Evolutionary conservation across 495 filamentous ascomycete species (phyloP), one percentile per base, ranked within the genome.

Genomic region (Hypoxylon trugodes): DNA sequence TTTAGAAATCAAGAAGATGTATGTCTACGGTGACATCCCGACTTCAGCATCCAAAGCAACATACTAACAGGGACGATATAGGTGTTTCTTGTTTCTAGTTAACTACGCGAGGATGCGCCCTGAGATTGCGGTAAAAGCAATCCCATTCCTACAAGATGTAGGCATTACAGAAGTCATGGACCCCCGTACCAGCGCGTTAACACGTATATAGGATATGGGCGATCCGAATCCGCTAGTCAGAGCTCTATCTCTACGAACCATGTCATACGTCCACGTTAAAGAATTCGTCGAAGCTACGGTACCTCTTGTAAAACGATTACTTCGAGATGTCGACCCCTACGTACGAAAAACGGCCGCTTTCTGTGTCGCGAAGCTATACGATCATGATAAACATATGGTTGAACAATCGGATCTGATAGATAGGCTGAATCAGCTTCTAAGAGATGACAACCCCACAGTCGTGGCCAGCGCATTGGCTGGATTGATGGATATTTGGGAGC

Each of bases 1-100:
- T 65, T 78, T 98, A 73, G 95, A 99, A 81, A 97, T 99, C 77
- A 99, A 99, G 85, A 99, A 99, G 82, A 99, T 99, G 95, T 96
- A 81, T 61, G 89, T 55, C 32, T 4, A 43, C 36, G 9, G 4
- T n/a, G 1, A 28, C 19, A 64, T 40, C 6, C 28, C 28, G 12
- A 47, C 12, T 12, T 18, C 9, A 50, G 19, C 28, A 21, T 22
- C 13, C 30, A 25, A 32, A 18, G 36, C 25, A 51, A 68, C 59
- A 65, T 38, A 53, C 52, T 69, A 24, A 76, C 75, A 59, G 49
- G 76, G 63, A 66, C 22, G 55, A 37, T 22, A 56, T 64, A 97
- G 93, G 93, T 97, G 95, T 77, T 99, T 98, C 74, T 77, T 99
- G 48, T 99, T 92, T 73, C 80, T 99, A 55, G 95, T 98, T 71